phyloP scores from a whole-genome alignment of 2,329 filamentous ascomycete genomes.

The Thermomyces lanuginosus region DNA sequence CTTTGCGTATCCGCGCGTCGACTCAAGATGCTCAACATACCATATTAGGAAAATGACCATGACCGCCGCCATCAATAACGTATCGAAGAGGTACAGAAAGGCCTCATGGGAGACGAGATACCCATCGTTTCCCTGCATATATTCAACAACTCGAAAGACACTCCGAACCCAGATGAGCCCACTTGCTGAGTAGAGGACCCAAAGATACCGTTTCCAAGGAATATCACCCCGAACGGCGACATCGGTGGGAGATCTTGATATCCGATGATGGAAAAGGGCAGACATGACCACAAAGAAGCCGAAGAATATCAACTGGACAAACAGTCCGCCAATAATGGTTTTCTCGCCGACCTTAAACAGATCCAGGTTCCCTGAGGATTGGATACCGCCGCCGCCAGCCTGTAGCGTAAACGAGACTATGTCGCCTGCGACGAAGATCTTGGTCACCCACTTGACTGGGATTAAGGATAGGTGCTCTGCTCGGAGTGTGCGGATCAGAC shows the following conservation, averaged over 20 bases:
- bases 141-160: constrained; percentile 12
- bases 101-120: constrained; percentile 9
- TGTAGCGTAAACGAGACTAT: constrained; percentile 20
- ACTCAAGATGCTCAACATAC: too few species aligned
- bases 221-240: constrained; percentile 10
- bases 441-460: constrained; percentile 15
- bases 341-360: constrained; percentile 10
- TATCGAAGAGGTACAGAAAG: constrained; percentile 11
- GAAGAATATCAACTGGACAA: constrained; percentile 18
- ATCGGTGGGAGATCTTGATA: constrained; percentile 16
- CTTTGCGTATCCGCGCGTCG: too few species aligned
- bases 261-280: constrained; percentile 12
- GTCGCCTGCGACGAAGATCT: constrained; percentile 17
- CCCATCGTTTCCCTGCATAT: constrained; percentile 9
- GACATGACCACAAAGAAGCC: constrained; percentile 15
- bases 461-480: constrained; percentile 16
- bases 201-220: constrained; percentile 23
- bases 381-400: constrained; percentile 9
- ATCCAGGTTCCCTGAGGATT: constrained; percentile 5
- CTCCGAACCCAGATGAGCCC: constrained; percentile 10
- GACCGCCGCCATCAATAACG: constrained; percentile 9
- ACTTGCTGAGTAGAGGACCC: constrained; percentile 12
- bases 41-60: constrained; percentile 1
- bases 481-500: constrained; percentile 14
- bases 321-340: constrained; percentile 15